Conservation (phyloP, 2,329 filamentous ascomycete genomes). For the Fusarium sp. region DNA sequence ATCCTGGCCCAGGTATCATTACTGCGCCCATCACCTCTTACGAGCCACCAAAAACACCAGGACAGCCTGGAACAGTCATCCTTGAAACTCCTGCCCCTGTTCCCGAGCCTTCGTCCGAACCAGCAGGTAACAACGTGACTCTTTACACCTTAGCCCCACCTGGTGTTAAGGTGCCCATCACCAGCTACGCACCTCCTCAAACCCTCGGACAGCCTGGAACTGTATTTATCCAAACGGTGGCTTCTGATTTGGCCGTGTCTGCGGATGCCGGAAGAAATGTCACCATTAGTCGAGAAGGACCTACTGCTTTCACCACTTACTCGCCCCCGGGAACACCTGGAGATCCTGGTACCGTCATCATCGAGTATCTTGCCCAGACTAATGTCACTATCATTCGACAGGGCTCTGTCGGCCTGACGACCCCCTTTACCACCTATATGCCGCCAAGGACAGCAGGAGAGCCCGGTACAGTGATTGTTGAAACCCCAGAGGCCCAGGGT, state of each 20-base stretch:
- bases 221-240: constrained; percentile 29
- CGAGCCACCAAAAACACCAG: constrained; percentile 21
- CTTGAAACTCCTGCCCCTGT: constrained; percentile 30
- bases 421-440: constrained; percentile 6
- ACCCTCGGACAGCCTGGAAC: constrained; percentile 28
- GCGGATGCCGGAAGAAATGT: constrained; percentile 13
- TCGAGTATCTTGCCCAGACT: constrained; percentile 23
- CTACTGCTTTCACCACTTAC: constrained; percentile 22
- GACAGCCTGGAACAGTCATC: constrained; percentile 29
- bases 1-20: constrained; percentile 28
- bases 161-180: constrained; percentile 14
- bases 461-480: constrained; percentile 18
- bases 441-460: constrained; percentile 6
- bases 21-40: constrained; percentile 31
- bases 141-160: constrained; percentile 26
- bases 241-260: constrained; percentile 5
- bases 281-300: constrained; percentile 23
- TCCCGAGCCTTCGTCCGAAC: constrained; percentile 6
- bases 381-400: constrained; percentile 6
- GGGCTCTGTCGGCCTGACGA: not conserved
- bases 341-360: constrained; percentile 33
- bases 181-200: constrained; percentile 29
- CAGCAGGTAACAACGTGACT: constrained; percentile 22
- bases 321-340: constrained; percentile 23
- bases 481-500: not conserved